Conservation (phyloP, 164 flowering plant genomes). For the Vitis riparia region DNA sequence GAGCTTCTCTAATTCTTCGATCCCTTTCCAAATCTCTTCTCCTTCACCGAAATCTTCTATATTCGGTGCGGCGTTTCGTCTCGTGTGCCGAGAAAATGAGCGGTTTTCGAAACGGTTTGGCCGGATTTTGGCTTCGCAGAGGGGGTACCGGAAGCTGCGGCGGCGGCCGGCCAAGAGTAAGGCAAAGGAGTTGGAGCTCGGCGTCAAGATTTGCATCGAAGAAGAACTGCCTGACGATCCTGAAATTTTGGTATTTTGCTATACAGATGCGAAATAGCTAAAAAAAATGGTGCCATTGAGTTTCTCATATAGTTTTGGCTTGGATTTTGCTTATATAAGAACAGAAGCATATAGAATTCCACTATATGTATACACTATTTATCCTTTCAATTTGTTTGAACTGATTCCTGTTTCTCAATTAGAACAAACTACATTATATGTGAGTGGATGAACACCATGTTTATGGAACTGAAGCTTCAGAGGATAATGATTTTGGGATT, state of each 20-base stretch:
- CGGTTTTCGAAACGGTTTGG: constrained; percentile 8
- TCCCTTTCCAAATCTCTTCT: constrained; percentile 9
- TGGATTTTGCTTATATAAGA: not conserved
- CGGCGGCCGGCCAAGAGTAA: constrained; percentile 40
- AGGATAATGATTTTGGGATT: no score
- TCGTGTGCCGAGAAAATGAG: constrained; percentile 15
- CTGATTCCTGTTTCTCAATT: no score
- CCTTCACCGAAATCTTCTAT: constrained; percentile 13
- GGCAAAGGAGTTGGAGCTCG: constrained; percentile 72
- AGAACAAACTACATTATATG: no score
- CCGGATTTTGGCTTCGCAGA: constrained; percentile 20
- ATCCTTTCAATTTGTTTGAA: no score
- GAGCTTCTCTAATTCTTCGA: not conserved
- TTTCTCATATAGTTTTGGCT: not conserved
- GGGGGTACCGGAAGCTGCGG: constrained; percentile 38
- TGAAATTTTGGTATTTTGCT: constrained; percentile 56
- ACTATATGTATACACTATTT: no score
- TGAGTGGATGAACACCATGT: not conserved
- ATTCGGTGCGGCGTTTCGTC: constrained; percentile 24
- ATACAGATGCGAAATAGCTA: not conserved
- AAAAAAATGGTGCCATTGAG: not conserved
- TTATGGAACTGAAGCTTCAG: no score
- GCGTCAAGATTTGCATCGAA: constrained; percentile 75
- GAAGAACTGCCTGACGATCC: constrained; percentile 86
- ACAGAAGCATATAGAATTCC: not conserved